Conservation (phyloP, 2,329 filamentous ascomycete genomes). For the Aspergillus ruber region DNA sequence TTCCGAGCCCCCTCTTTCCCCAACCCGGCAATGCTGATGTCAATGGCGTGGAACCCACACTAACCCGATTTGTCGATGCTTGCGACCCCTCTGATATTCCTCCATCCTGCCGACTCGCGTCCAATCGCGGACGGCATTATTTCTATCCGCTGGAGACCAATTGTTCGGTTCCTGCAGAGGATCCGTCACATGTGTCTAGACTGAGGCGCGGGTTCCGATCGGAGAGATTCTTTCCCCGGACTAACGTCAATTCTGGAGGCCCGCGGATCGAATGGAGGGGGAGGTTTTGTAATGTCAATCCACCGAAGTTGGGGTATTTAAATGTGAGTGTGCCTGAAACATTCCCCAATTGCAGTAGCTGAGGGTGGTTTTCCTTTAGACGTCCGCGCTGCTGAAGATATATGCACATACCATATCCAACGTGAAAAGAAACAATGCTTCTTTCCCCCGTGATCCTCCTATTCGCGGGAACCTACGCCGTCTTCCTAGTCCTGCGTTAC, state of each 20-base stretch:
- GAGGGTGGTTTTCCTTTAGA: too few species aligned
- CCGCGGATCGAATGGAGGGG: not conserved
- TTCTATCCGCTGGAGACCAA: not conserved
- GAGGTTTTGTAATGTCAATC: not conserved
- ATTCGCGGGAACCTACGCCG: slow-evolving; percentile 12
- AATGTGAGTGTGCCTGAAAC: not conserved
- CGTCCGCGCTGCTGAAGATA: too few species aligned
- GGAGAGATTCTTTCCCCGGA: not conserved
- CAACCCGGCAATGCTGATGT: too few species aligned
- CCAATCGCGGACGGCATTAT: not conserved
- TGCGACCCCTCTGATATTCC: too few species aligned
- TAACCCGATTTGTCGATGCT: slow-evolving; percentile 5
- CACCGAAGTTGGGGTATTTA: not conserved
- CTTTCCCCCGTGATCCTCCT: slow-evolving; percentile 12
- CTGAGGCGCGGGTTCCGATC: not conserved
- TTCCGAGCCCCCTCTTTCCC: too few species aligned
- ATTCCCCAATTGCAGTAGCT: too few species aligned
- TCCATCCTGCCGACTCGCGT: not conserved
- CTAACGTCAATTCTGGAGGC: not conserved
- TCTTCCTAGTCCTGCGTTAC: slow-evolving; percentile 18
- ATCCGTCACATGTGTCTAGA: not conserved
- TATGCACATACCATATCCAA: too few species aligned
- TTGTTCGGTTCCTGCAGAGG: too few species aligned
- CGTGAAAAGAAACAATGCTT: slow-evolving; percentile 13
- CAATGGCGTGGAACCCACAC: not conserved